These are phyloP conservation scores for Microbotryomycetes sp. DNA, from an alignment of 1,284 basidiomycete species.

Conservation along the genomic window DNA sequence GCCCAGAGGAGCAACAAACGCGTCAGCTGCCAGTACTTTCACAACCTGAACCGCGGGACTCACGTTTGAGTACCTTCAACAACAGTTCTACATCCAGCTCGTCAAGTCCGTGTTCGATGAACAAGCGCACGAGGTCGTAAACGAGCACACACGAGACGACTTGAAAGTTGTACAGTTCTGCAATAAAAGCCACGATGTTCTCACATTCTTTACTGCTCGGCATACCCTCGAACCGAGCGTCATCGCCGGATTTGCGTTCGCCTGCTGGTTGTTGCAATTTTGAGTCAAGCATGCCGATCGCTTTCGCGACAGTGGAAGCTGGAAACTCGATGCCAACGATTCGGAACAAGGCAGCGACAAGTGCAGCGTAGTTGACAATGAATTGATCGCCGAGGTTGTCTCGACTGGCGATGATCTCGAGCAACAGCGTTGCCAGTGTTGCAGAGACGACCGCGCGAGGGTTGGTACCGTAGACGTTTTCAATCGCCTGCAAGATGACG, in stretches of 20 bases:
- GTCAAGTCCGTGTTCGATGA: slow-evolving; percentile 58
- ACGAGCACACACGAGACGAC: slow-evolving; percentile 80
- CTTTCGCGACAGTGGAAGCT: slow-evolving; percentile 43
- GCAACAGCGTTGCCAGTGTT: slow-evolving; percentile 67
- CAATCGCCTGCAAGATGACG: slow-evolving; percentile 67
- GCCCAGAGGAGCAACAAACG: neutral
- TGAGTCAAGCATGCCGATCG: slow-evolving; percentile 25
- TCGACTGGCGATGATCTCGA: slow-evolving; percentile 73
- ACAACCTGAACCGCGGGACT: slow-evolving; percentile 38
- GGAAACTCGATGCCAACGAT: slow-evolving; percentile 87
- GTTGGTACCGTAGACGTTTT: slow-evolving; percentile 69
- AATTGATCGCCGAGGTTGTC: slow-evolving; percentile 77
- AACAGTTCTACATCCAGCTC: slow-evolving; percentile 82
- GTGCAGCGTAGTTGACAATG: slow-evolving; percentile 81
- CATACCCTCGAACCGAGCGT: slow-evolving; percentile 36
- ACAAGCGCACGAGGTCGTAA: slow-evolving; percentile 78
- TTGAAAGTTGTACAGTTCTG: slow-evolving; percentile 92
- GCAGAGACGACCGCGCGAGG: slow-evolving; percentile 79
- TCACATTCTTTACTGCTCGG: slow-evolving; percentile 64
- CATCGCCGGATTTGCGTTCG: slow-evolving; percentile 31
- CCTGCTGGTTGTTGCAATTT: slow-evolving; percentile 6
- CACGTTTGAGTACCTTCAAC: slow-evolving; percentile 77
- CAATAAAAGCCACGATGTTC: slow-evolving; percentile 79
- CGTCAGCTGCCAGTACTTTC: neutral
- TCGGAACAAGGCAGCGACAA: slow-evolving; percentile 77